Evolutionary conservation across 805 yeast species (phyloP).

Genomic region (Candida boidinii): DNA sequence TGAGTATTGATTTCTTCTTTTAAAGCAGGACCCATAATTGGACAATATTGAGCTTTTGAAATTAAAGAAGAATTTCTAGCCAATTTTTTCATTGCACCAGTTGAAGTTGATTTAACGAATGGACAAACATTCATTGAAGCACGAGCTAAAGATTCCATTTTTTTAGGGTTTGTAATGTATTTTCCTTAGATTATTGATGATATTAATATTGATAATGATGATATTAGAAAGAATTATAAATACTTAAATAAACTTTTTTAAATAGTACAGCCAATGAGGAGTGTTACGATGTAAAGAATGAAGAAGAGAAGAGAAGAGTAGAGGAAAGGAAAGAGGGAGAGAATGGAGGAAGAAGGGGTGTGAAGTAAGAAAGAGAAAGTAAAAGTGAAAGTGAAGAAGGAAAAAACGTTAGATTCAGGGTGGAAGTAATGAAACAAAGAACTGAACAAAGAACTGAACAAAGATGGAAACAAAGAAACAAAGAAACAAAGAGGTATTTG

Average conservation of each 20-base stretch:
- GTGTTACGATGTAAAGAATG: too few relatives aligned
- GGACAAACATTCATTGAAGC: conserved; percentile 80
- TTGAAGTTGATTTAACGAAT: conserved; percentile 53
- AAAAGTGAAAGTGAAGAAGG: too few relatives aligned
- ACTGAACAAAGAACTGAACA: too few relatives aligned
- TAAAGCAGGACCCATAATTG: conserved; percentile 84
- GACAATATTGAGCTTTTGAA: conserved; percentile 65
- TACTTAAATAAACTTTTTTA: too few relatives aligned
- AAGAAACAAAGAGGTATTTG: too few relatives aligned
- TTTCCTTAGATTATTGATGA: neutral
- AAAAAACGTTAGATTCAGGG: too few relatives aligned
- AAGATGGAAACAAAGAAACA: too few relatives aligned
- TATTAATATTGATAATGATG: too few relatives aligned
- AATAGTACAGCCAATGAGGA: too few relatives aligned
- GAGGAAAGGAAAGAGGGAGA: neutral
- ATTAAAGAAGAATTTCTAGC: conserved; percentile 38
- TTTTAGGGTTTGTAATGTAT: neutral
- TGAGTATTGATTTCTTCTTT: conserved; percentile 22
- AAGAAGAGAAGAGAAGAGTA: neutral
- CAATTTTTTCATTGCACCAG: conserved; percentile 51
- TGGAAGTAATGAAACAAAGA: too few relatives aligned
- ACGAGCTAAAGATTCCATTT: conserved; percentile 74
- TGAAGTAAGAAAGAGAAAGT: neutral
- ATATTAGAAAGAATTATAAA: too few relatives aligned
- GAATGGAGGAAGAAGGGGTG: neutral